Base-by-base conservation (phyloP, 2,329 filamentous ascomycete species). In the Cytospora paraplurivora region DNA sequence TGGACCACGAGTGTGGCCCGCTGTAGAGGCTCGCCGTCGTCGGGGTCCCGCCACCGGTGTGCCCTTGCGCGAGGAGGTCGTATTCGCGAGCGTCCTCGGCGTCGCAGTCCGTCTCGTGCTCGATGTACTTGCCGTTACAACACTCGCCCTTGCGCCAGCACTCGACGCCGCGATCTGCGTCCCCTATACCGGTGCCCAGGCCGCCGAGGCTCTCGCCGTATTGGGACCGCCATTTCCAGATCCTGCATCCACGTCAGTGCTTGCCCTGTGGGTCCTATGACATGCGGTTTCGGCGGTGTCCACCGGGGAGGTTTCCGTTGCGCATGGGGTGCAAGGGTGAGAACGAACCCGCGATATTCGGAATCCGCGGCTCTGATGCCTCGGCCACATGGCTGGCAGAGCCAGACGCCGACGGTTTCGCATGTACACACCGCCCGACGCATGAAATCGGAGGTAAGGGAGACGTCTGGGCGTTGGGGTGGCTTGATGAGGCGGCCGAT, bases 181-280 rank as follows among this genome's bases (percentile, higher is more conserved):
- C 92, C 51, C 93, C 92, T 35, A 96, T 92, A 6, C 93, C 93
- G 0, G 91, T 93, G 32, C 93, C 92, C 0, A 96, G 81, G 2
- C 92, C 91, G 21, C 87, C 88, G 3, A 93, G 89, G 0, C 92
- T 87, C 68, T 92, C 90, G 17, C 88, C 89, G 74, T 97, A 97
- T 32, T 92, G 87, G 49, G 86, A 91, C 57, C 93, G 88, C 93
- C 93, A 97, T 66, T 87, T 90, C 93, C 93, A 97, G 61, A 93
- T 91, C 4, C 85, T 87, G 63, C 7, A 33, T 38, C 10, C 33
- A 65, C 57, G 60, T 65, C 32, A 62, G 66, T 64, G 41, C 11
- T 41, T 56, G 10, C 44, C n/a, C 44, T 47, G 56, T 63, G 52
- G 44, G 47, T 55, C 47, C 32, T 33, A 44, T 61, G 44, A 50